A percentile compares a stretch with the other conserved stretches of the same genome.
phyloP scores from a whole-genome alignment of 495 filamentous ascomycete genomes.

The Hypomontagnella monticulosa region DNA sequence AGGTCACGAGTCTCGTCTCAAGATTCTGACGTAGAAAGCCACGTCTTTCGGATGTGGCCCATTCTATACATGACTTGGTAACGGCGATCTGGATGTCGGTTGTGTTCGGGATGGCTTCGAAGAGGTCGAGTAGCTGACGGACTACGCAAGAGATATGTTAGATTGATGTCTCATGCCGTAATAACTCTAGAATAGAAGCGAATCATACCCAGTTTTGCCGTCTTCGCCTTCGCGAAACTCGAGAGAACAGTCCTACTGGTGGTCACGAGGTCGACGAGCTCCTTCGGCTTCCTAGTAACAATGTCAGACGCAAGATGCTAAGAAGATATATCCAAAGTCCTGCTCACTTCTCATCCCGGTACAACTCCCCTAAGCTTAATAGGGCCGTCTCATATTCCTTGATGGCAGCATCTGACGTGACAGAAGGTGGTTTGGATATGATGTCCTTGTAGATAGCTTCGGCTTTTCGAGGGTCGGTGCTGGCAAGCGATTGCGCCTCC shows the following conservation, averaged over 20 bases:
- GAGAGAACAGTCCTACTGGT: slow-evolving; percentile 90
- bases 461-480: slow-evolving; percentile 80
- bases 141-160: slow-evolving; percentile 63
- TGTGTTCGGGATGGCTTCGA: slow-evolving; percentile 90
- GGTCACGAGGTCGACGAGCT: slow-evolving; percentile 90
- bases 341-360: slow-evolving; percentile 81
- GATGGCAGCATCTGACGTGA: slow-evolving; percentile 80
- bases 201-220: slow-evolving; percentile 89
- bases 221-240: slow-evolving; percentile 98
- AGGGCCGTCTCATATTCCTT: slow-evolving; percentile 87
- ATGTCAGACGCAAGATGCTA: background rate
- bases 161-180: background rate
- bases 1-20: slow-evolving; percentile 90
- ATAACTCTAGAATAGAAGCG: background rate
- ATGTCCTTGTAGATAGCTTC: slow-evolving; percentile 87
- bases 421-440: slow-evolving; percentile 82
- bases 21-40: slow-evolving; percentile 98
- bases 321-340: slow-evolving; percentile 16
- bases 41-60: slow-evolving; percentile 91
- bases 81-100: slow-evolving; percentile 91
- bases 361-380: slow-evolving; percentile 87
- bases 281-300: slow-evolving; percentile 71
- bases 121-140: slow-evolving; percentile 95
- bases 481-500: slow-evolving; percentile 85
- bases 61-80: slow-evolving; percentile 98